phyloP scores from a whole-genome alignment of 1,284 basidiomycete genomes.

The Cryptococcus sp. region DNA sequence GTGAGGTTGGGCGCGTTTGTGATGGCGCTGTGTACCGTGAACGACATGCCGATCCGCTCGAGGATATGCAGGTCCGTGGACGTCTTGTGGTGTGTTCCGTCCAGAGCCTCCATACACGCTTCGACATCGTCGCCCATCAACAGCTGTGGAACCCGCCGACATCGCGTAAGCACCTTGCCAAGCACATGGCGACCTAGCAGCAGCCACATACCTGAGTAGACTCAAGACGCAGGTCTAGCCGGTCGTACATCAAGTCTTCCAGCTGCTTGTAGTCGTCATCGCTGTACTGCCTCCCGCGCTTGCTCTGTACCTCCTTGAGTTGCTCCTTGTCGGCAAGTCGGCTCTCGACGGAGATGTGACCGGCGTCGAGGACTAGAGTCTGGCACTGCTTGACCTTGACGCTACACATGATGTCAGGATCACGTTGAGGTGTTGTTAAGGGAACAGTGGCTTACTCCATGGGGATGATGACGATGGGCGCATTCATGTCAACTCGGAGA shows the following conservation, averaged over 20 bases:
- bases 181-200: no score
- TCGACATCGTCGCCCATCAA: constrained; percentile 83
- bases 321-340: constrained; percentile 81
- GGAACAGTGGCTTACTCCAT: constrained; percentile 59
- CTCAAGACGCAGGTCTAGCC: constrained; percentile 76
- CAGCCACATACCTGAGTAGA: constrained; percentile 72
- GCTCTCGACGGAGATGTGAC: constrained; percentile 91
- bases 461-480: constrained; percentile 95
- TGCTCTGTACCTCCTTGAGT: constrained; percentile 74
- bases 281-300: constrained; percentile 80
- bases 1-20: constrained; percentile 80
- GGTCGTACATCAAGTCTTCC: constrained; percentile 96
- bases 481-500: constrained; percentile 92
- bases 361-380: constrained; percentile 91
- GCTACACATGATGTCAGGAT: constrained; percentile 26
- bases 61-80: constrained; percentile 74
- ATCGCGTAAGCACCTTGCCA: background rate
- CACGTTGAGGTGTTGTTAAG: background rate
- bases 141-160: constrained; percentile 54
- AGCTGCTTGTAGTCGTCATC: constrained; percentile 85
- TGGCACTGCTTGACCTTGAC: constrained; percentile 74
- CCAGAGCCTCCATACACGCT: constrained; percentile 73
- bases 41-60: constrained; percentile 88
- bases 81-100: constrained; percentile 52
- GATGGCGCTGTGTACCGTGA: constrained; percentile 91